These are phyloP conservation scores for Boletus reticuloceps DNA, from an alignment of 768 basidiomycete species.

Conservation along the genomic window DNA sequence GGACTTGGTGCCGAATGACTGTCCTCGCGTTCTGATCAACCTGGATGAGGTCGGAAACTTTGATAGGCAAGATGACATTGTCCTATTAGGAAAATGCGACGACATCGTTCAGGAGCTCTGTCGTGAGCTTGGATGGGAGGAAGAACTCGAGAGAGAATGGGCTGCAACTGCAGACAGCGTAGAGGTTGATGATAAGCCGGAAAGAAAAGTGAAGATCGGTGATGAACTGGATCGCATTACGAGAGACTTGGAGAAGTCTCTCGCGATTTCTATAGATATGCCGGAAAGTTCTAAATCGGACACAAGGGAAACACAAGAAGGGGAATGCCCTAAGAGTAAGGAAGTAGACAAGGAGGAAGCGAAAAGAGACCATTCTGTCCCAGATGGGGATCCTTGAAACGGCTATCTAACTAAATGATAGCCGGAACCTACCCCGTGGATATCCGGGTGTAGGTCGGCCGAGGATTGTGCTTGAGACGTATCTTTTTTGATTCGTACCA, in stretches of 20 bases:
- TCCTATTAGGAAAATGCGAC: slow-evolving; percentile 72
- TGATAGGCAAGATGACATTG: slow-evolving; percentile 54
- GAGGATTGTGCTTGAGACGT: too few relatives aligned
- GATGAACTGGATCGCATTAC: slow-evolving; percentile 29
- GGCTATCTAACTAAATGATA: too few relatives aligned
- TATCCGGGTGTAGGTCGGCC: too few relatives aligned
- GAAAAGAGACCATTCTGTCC: not conserved
- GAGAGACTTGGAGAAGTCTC: slow-evolving; percentile 20
- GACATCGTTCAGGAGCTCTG: slow-evolving; percentile 60
- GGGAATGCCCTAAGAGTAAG: not conserved
- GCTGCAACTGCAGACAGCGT: slow-evolving; percentile 41
- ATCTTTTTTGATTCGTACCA: too few relatives aligned
- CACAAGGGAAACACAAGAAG: not conserved
- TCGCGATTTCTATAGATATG: slow-evolving; percentile 15
- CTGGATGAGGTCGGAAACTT: slow-evolving; percentile 77
- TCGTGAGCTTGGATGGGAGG: slow-evolving; percentile 70
- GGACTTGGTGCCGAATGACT: slow-evolving; percentile 46
- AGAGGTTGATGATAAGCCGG: slow-evolving; percentile 13
- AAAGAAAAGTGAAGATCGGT: slow-evolving; percentile 3
- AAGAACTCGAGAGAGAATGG: slow-evolving; percentile 58
- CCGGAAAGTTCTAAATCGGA: not conserved
- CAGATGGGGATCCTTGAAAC: slow-evolving; percentile 1
- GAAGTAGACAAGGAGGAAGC: not conserved
- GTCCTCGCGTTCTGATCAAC: slow-evolving; percentile 88
- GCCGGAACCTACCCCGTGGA: too few relatives aligned